Conservation (phyloP, 2,329 filamentous ascomycete species). For the Periconia macrospinosa region DNA sequence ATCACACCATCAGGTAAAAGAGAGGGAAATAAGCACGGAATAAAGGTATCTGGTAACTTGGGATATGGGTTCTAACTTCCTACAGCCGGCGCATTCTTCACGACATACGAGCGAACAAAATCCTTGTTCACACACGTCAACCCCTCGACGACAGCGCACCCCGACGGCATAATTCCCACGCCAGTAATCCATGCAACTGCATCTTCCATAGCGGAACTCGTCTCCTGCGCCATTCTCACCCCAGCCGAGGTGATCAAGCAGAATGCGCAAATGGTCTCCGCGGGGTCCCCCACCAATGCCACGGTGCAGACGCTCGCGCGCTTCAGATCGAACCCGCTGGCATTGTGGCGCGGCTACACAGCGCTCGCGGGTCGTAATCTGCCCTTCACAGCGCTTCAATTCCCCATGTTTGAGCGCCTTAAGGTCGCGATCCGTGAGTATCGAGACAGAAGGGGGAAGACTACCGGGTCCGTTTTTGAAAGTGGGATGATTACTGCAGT, state of each 20-base stretch:
- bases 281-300: conserved; percentile 44
- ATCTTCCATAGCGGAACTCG: conserved; percentile 76
- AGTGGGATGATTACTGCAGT: conserved; percentile 71
- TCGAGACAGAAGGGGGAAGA: conserved; percentile 42
- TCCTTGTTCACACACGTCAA: conserved; percentile 57
- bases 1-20: background rate
- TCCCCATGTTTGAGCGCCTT: conserved; percentile 79
- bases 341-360: conserved; percentile 71
- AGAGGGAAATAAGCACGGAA: conserved; percentile 14
- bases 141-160: conserved; percentile 42
- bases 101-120: conserved; percentile 82
- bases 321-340: conserved; percentile 60
- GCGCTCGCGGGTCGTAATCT: conserved; percentile 81
- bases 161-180: conserved; percentile 57
- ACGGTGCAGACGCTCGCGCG: conserved; percentile 60
- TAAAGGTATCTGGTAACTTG: background rate
- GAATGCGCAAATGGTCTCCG: conserved; percentile 80
- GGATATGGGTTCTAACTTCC: conserved; percentile 2
- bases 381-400: conserved; percentile 85
- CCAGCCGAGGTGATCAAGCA: conserved; percentile 92
- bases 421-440: conserved; percentile 57
- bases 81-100: conserved; percentile 82
- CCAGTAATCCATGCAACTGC: conserved; percentile 73
- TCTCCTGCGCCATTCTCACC: conserved; percentile 83
- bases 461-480: conserved; percentile 58